Conservation (phyloP, 1,284 basidiomycete species). For the Austroboletus novae-zelandiae region DNA sequence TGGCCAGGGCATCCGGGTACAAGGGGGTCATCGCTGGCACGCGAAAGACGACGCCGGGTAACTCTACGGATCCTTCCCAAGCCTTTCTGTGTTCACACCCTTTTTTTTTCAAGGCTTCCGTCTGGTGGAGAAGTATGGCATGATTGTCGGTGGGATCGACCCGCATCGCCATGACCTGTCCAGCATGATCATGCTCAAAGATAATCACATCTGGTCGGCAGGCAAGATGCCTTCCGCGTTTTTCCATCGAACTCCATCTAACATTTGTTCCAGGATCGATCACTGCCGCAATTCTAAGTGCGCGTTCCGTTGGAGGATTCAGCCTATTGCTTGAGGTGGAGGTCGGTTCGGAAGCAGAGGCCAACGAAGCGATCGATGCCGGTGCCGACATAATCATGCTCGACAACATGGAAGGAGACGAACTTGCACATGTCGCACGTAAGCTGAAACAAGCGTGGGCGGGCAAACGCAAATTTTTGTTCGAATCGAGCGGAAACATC, state of each 20-base stretch:
- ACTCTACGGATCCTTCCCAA: slow-evolving; percentile 8
- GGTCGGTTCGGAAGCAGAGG: slow-evolving; percentile 85
- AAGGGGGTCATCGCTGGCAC: slow-evolving; percentile 93
- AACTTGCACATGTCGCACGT: slow-evolving; percentile 67
- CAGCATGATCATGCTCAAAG: slow-evolving; percentile 99
- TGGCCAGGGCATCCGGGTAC: slow-evolving; percentile 81
- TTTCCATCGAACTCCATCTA: neutral
- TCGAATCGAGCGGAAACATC: slow-evolving; percentile 93
- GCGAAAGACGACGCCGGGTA: slow-evolving; percentile 95
- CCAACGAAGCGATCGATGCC: slow-evolving; percentile 92
- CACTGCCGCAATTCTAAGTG: slow-evolving; percentile 80
- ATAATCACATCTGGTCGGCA: slow-evolving; percentile 98
- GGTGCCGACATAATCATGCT: slow-evolving; percentile 99
- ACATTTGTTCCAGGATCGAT: slow-evolving; percentile 69
- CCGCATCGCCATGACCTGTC: slow-evolving; percentile 95
- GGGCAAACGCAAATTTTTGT: slow-evolving; percentile 78
- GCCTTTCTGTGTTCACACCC: slow-evolving; percentile 2
- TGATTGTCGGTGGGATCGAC: slow-evolving; percentile 97
- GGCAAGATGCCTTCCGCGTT: slow-evolving; percentile 44
- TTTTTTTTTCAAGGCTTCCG: slow-evolving; percentile 66
- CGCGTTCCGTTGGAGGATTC: slow-evolving; percentile 90
- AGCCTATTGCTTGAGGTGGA: slow-evolving; percentile 94
- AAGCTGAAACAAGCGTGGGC: slow-evolving; percentile 75
- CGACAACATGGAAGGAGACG: slow-evolving; percentile 86
- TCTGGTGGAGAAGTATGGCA: slow-evolving; percentile 97